Conservation (phyloP, 306 rosid species). For the Quercus parvula region DNA sequence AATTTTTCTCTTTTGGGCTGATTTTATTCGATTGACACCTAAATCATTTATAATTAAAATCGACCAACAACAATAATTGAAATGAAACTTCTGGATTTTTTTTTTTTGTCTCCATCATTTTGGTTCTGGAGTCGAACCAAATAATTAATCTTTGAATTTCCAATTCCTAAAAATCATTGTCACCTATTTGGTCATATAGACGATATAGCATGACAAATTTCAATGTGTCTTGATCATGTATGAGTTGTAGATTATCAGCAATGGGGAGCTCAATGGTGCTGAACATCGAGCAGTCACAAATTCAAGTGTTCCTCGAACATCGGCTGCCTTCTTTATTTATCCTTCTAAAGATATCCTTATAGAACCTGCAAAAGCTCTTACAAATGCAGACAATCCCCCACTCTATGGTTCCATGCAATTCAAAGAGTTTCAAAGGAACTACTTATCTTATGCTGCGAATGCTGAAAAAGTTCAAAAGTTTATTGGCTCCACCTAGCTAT, state of each 20-base stretch:
- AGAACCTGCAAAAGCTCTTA: conserved; percentile 47
- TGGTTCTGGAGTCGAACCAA: too few relatives aligned
- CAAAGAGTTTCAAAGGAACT: conserved; percentile 39
- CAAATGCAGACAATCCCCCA: conserved; percentile 30
- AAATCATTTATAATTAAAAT: too few relatives aligned
- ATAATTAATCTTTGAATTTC: too few relatives aligned
- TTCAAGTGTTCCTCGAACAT: conserved; percentile 45
- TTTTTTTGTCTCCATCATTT: too few relatives aligned
- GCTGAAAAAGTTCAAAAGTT: conserved; percentile 32
- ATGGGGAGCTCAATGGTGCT: conserved; percentile 58
- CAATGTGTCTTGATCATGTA: too few relatives aligned
- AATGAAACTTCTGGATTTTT: too few relatives aligned
- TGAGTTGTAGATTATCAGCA: conserved; percentile 34
- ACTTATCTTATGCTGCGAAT: conserved; percentile 26
- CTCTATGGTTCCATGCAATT: conserved; percentile 37
- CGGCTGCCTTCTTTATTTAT: conserved; percentile 43
- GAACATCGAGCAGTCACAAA: conserved; percentile 68
- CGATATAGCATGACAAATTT: too few relatives aligned
- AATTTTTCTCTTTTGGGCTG: too few relatives aligned
- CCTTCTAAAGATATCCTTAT: conserved; percentile 48
- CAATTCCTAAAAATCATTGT: too few relatives aligned
- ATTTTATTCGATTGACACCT: too few relatives aligned
- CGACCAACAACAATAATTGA: too few relatives aligned
- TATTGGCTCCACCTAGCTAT: background rate
- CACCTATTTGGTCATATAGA: too few relatives aligned